Conservation (phyloP, 306 rosid genomes). For the Astragalus membranaceus region DNA sequence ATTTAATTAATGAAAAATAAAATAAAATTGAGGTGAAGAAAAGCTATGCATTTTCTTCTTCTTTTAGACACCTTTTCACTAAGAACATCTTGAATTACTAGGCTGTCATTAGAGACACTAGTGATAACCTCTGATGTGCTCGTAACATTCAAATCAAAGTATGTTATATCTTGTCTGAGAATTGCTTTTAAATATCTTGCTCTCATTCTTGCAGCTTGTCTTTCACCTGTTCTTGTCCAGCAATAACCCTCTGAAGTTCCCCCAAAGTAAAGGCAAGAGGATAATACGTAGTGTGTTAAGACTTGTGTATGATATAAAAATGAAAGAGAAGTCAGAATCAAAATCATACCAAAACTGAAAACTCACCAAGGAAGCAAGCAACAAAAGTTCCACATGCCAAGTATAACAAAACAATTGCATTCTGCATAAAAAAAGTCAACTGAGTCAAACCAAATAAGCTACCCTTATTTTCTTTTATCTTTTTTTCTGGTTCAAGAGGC, state of each 20-base stretch:
- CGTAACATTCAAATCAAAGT: slow-evolving; percentile 83
- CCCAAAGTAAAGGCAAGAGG: neutral
- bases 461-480: too few relatives aligned
- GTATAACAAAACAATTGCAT: slow-evolving; percentile 61
- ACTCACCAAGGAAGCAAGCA: slow-evolving; percentile 79
- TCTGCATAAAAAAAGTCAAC: slow-evolving; percentile 44
- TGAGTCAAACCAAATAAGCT: slow-evolving; percentile 13
- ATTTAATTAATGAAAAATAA: neutral
- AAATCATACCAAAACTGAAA: neutral
- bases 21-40: neutral
- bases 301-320: neutral
- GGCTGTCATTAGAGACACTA: slow-evolving; percentile 77
- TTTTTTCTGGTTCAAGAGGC: too few relatives aligned
- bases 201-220: slow-evolving; percentile 92
- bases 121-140: slow-evolving; percentile 90
- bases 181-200: slow-evolving; percentile 73
- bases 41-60: neutral
- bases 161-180: slow-evolving; percentile 83
- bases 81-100: slow-evolving; percentile 71
- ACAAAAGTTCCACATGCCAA: slow-evolving; percentile 63
- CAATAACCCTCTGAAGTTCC: slow-evolving; percentile 69
- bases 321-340: neutral
- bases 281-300: too few relatives aligned
- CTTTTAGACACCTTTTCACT: slow-evolving; percentile 65
- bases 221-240: slow-evolving; percentile 95